Evolutionary conservation across 2,329 filamentous ascomycete species (phyloP).

Genomic region (Xylariaceae sp.): DNA sequence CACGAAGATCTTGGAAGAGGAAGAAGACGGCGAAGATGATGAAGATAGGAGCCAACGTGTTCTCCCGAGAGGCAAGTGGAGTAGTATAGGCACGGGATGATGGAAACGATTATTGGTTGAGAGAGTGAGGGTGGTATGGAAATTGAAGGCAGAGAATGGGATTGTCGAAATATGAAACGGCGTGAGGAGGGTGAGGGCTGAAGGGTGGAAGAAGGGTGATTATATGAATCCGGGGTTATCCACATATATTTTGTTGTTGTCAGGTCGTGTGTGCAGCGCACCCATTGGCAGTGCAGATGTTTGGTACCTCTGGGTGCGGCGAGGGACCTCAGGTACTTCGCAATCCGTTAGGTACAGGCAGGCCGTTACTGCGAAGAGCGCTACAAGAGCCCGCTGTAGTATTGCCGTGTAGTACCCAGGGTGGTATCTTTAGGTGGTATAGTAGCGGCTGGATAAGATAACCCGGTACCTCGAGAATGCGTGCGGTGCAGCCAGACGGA

Average conservation of each 20-base stretch:
- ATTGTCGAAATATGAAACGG: slow-evolving; percentile 26
- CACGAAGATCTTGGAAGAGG: slow-evolving; percentile 1
- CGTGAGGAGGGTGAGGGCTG: slow-evolving; percentile 9
- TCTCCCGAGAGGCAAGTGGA: neutral
- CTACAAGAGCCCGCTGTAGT: neutral
- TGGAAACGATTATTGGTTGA: slow-evolving; percentile 9
- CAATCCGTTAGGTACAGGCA: neutral
- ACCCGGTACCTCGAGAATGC: neutral
- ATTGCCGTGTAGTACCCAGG: neutral
- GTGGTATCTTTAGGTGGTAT: neutral
- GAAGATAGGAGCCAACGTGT: neutral
- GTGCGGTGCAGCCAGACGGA: neutral
- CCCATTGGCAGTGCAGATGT: neutral
- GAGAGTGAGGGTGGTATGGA: slow-evolving; percentile 4
- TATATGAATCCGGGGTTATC: slow-evolving; percentile 22
- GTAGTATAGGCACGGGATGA: neutral
- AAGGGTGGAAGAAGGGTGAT: slow-evolving; percentile 17
- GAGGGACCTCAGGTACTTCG: too few relatives aligned
- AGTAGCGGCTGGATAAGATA: neutral
- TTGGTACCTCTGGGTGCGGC: neutral
- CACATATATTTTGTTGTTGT: slow-evolving; percentile 10
- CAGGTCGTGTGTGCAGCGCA: neutral
- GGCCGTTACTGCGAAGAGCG: neutral
- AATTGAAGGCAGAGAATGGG: slow-evolving; percentile 6
- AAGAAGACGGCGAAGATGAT: neutral